phyloP scores from a whole-genome alignment of 768 basidiomycete species.

The Agaricus bisporus region DNA sequence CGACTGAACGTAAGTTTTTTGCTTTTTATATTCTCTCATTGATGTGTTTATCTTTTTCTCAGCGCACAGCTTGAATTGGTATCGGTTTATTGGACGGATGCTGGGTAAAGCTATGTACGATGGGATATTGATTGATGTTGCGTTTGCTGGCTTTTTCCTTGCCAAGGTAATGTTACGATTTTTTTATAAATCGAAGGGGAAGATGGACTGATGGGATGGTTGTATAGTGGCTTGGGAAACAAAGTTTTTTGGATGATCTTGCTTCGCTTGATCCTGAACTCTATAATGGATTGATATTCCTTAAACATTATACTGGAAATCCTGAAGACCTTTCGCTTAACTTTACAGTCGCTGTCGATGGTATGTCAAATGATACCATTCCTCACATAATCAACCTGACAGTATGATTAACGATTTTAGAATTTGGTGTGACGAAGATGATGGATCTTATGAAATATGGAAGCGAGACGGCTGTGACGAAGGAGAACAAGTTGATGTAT shows the following conservation, averaged over 20 bases:
- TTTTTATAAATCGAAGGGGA: no score
- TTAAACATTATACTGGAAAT: conserved; percentile 87
- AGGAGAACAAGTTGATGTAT: conserved; percentile 84
- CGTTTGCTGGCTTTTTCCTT: conserved; percentile 93
- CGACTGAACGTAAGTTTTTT: conserved; percentile 64
- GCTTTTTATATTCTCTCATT: background rate
- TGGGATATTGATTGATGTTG: conserved; percentile 90
- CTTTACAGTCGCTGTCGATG: conserved; percentile 84
- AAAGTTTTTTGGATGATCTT: conserved; percentile 90
- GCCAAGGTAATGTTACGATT: conserved; percentile 65
- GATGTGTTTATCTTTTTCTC: background rate
- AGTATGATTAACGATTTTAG: conserved; percentile 28
- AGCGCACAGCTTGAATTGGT: conserved; percentile 90
- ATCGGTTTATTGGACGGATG: conserved; percentile 86
- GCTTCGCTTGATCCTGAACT: conserved; percentile 87
- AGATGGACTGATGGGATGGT: no score
- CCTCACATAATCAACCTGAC: background rate
- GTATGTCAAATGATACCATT: conserved; percentile 34
- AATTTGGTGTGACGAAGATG: conserved; percentile 74
- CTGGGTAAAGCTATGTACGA: conserved; percentile 97
- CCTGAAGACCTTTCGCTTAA: conserved; percentile 86
- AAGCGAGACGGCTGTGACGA: conserved; percentile 76
- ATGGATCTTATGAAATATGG: conserved; percentile 81
- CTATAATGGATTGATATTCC: conserved; percentile 85
- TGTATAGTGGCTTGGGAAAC: conserved; percentile 88